A percentile compares a stretch with the other conserved stretches of the same genome.
phyloP scores from a whole-genome alignment of 176 grass and related monocot genomes.

The Thinopyrum elongatum region DNA sequence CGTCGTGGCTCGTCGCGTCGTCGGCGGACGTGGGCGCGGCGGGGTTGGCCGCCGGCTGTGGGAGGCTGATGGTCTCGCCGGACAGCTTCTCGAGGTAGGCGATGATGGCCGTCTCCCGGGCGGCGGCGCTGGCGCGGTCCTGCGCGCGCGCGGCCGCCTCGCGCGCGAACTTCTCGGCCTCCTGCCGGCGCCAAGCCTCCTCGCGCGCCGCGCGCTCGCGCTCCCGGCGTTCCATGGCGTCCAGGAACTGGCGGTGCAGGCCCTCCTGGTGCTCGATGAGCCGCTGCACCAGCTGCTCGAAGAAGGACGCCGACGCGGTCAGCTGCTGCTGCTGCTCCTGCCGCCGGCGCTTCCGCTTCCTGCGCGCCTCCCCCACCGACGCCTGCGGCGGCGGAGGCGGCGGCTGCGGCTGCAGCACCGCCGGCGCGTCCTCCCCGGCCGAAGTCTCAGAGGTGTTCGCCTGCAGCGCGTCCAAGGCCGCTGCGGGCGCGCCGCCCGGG shows the following conservation, averaged over 20 bases:
- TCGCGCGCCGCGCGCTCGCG: constrained; percentile 68
- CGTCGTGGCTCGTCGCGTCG: constrained; percentile 19
- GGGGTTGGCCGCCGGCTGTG: background rate
- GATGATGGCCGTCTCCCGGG: constrained; percentile 76
- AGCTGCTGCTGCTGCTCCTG: constrained; percentile 78
- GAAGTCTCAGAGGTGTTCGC: constrained; percentile 59
- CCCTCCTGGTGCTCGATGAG: constrained; percentile 97
- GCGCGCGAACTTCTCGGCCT: constrained; percentile 63
- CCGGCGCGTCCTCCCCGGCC: constrained; percentile 64
- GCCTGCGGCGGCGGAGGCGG: background rate
- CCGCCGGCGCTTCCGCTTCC: constrained; percentile 64
- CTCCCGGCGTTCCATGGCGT: constrained; percentile 88
- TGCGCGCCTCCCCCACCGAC: constrained; percentile 23
- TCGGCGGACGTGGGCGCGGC: background rate
- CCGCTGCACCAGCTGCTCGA: constrained; percentile 77
- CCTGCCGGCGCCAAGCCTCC: constrained; percentile 81
- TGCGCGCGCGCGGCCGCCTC: constrained; percentile 62
- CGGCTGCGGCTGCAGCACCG: constrained; percentile 35
- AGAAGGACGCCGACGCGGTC: constrained; percentile 76
- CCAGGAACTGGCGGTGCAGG: constrained; percentile 86
- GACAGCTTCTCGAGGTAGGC: constrained; percentile 85
- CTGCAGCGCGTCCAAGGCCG: background rate
- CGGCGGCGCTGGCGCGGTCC: constrained; percentile 66
- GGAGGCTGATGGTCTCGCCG: constrained; percentile 61
- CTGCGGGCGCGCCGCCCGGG: background rate